Evolutionary conservation across 257 asterid species (phyloP).

Genomic region (Nicotiana obtusifolia): DNA sequence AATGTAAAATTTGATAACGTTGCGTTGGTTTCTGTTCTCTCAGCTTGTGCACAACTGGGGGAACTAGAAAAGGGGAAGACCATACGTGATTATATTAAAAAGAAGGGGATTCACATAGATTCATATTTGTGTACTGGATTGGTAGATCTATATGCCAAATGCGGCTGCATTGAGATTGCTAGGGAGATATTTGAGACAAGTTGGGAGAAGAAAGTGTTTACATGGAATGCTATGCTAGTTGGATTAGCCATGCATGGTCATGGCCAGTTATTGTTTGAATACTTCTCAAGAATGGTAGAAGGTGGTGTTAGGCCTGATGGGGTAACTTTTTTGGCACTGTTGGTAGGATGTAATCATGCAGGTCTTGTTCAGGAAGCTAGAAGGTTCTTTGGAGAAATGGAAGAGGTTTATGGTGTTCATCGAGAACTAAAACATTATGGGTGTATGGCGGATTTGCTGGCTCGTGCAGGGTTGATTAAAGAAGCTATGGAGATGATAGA

Average conservation of each 20-base stretch:
- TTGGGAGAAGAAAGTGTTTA: slow-evolving; percentile 32
- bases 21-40: slow-evolving; percentile 60
- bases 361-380: slow-evolving; percentile 60
- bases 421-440: slow-evolving; percentile 86
- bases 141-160: slow-evolving; percentile 72
- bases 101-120: slow-evolving; percentile 34
- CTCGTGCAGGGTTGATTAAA: slow-evolving; percentile 63
- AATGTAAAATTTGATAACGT: slow-evolving; percentile 39
- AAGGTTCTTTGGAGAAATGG: slow-evolving; percentile 56
- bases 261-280: slow-evolving; percentile 35
- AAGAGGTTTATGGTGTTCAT: slow-evolving; percentile 42
- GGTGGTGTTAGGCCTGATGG: slow-evolving; percentile 54
- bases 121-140: slow-evolving; percentile 65
- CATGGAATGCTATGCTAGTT: slow-evolving; percentile 85
- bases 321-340: slow-evolving; percentile 59
- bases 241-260: slow-evolving; percentile 79
- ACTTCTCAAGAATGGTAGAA: slow-evolving; percentile 55
- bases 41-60: slow-evolving; percentile 81
- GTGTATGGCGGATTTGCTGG: slow-evolving; percentile 81
- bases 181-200: slow-evolving; percentile 41
- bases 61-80: slow-evolving; percentile 53
- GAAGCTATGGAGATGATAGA: slow-evolving; percentile 69
- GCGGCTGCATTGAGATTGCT: slow-evolving; percentile 65
- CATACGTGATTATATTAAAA: slow-evolving; percentile 38
- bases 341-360: slow-evolving; percentile 83